These are phyloP conservation scores for Colletotrichum magnum DNA, from an alignment of 2,329 filamentous ascomycete species.

Conservation along the genomic window DNA sequence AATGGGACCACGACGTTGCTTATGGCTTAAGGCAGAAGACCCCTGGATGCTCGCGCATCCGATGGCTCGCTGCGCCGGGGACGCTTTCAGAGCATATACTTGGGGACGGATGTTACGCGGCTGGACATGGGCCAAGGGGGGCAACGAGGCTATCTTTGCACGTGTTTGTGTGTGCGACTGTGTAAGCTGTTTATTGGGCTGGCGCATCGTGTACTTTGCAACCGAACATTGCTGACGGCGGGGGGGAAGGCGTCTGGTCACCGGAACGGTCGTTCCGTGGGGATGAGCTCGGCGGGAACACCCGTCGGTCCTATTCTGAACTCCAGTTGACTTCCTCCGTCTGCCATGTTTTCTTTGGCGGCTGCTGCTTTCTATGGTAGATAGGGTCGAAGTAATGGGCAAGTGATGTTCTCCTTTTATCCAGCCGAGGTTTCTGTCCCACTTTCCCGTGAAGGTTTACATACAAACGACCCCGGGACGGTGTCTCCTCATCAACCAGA, in stretches of 20 bases:
- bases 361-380: slow-evolving; percentile 34
- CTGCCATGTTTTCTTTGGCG: slow-evolving; percentile 18
- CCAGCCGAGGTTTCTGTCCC: background rate
- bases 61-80: background rate
- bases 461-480: background rate
- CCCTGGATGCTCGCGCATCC: background rate
- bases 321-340: slow-evolving; percentile 4
- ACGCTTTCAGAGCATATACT: slow-evolving; percentile 4
- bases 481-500: too few relatives aligned
- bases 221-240: slow-evolving; percentile 22
- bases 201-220: slow-evolving; percentile 33
- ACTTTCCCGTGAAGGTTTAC: background rate
- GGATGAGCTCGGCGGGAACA: background rate
- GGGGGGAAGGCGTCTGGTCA: slow-evolving; percentile 8
- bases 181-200: slow-evolving; percentile 23
- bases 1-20: slow-evolving; percentile 36
- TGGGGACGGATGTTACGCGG: slow-evolving; percentile 7
- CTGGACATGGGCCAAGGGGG: slow-evolving; percentile 2
- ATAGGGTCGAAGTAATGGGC: slow-evolving; percentile 39
- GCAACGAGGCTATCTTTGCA: slow-evolving; percentile 18
- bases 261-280: slow-evolving; percentile 1
- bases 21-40: slow-evolving; percentile 11
- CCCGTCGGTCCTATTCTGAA: background rate
- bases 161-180: slow-evolving; percentile 30
- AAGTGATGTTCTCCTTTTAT: slow-evolving; percentile 32